Base-by-base conservation (phyloP, 2,329 filamentous ascomycete species). In the Fusarium multiceps region DNA sequence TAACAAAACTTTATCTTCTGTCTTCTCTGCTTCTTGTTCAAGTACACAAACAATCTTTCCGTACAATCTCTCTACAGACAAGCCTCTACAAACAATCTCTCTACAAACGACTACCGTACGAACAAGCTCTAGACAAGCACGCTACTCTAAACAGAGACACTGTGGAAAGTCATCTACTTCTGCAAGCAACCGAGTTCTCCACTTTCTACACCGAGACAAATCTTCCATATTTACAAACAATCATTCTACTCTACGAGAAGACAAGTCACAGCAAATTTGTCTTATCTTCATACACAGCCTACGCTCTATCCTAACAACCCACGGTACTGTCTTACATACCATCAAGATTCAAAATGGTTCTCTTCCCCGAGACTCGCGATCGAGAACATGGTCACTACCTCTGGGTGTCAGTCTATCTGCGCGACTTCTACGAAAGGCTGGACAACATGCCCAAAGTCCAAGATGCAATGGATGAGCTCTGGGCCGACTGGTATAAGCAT, bases 391-490 rank as follows among this genome's bases (percentile, higher is more conserved):
- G 34, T 7, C 34, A 37, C 45, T 48, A 48, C 45, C 7, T n/a
- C 8, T 28, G 25, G 23, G 6, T 20, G 6, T 14, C 23, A 7
- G 6, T 20, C 23, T 6, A 13, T 4, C n/a, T 48, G 7, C 13
- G 34, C 0, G 18, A n/a, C 8, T 11, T 25, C 8, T 30, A 8
- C 18, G 13, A 13, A 28, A 6, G 2, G 9, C 37, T 43, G 13
- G 27, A 18, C 14, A 4, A 13, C n/a, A 7, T n/a, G 4, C 43
- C 51, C 0, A 21, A 42, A 0, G 23, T 55, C 43, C 10, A 27
- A 6, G 28, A 23, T 11, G 59, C 63, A 8, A 55, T 60, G 7
- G 14, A 41, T 2, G 64, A 70, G 18, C 55, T 68, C 21, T 65
- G 49, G 56, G 16, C 42, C 14, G 67, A 62, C 16, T 68, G 50